phyloP scores from a whole-genome alignment of 2,329 filamentous ascomycete genomes.

The Fusarium virguliforme region DNA sequence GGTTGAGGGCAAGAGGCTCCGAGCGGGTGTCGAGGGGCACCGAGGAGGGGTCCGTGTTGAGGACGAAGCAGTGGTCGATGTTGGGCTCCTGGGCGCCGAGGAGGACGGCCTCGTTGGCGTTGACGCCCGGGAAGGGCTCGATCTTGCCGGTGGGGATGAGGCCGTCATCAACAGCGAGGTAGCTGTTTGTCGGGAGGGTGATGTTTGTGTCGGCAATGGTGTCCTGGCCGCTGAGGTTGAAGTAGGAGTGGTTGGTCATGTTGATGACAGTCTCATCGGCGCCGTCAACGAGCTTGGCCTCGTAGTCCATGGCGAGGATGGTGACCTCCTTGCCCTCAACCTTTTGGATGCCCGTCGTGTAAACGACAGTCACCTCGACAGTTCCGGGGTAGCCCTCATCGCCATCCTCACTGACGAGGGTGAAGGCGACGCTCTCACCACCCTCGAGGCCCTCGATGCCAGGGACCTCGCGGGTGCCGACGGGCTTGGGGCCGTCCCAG shows the following conservation, averaged over 20 bases:
- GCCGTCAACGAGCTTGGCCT: slow-evolving; percentile 84
- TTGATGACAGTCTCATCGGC: slow-evolving; percentile 93
- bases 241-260: slow-evolving; percentile 95
- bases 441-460: slow-evolving; percentile 69
- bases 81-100: slow-evolving; percentile 80
- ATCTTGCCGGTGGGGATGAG: slow-evolving; percentile 83
- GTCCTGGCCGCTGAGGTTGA: slow-evolving; percentile 72
- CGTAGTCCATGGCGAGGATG: slow-evolving; percentile 89
- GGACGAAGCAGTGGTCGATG: slow-evolving; percentile 92
- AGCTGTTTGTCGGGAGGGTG: slow-evolving; percentile 75
- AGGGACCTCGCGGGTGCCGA: slow-evolving; percentile 67
- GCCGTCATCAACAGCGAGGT: slow-evolving; percentile 81
- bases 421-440: slow-evolving; percentile 78
- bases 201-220: slow-evolving; percentile 73
- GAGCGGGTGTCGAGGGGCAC: slow-evolving; percentile 78
- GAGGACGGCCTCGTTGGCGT: slow-evolving; percentile 77
- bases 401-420: slow-evolving; percentile 79
- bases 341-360: slow-evolving; percentile 80
- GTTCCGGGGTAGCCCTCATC: slow-evolving; percentile 94
- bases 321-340: slow-evolving; percentile 75
- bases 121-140: slow-evolving; percentile 75
- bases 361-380: slow-evolving; percentile 83
- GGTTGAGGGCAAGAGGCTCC: slow-evolving; percentile 75
- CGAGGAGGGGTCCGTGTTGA: slow-evolving; percentile 74
- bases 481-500: slow-evolving; percentile 79